A percentile compares a stretch with the other conserved stretches of the same genome.
Conservation (phyloP, 2,329 filamentous ascomycete species). For the Tolypocladium cylindrosporum region DNA sequence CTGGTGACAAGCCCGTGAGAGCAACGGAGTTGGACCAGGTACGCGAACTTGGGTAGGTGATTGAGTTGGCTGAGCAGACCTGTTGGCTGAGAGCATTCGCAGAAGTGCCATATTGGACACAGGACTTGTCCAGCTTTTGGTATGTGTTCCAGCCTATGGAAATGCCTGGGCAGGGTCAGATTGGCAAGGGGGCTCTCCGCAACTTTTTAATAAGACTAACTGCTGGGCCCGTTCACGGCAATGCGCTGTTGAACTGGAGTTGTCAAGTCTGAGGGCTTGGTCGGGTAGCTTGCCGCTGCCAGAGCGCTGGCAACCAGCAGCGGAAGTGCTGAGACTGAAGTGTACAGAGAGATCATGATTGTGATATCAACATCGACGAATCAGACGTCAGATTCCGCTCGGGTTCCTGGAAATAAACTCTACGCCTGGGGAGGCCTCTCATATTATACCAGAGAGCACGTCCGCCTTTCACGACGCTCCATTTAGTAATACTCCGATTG, state of each 20-base stretch:
- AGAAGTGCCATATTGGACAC: conserved; percentile 41
- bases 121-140: conserved; percentile 29
- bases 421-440: background rate
- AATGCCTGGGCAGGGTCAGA: conserved; percentile 26
- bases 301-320: conserved; percentile 1
- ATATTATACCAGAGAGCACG: background rate
- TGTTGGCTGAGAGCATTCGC: conserved; percentile 23
- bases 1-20: conserved; percentile 34
- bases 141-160: conserved; percentile 50
- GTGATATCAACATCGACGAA: background rate
- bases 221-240: conserved; percentile 36
- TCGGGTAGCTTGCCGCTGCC: conserved; percentile 26
- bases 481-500: background rate
- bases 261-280: conserved; percentile 36
- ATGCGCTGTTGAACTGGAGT: conserved; percentile 45
- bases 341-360: background rate
- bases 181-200: background rate
- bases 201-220: conserved; percentile 19
- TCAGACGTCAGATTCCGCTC: background rate
- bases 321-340: background rate
- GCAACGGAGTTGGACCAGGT: conserved; percentile 41
- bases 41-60: conserved; percentile 43
- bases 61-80: conserved; percentile 34
- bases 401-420: background rate
- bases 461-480: background rate